Conservation (phyloP, 2,329 filamentous ascomycete species). For the Leptodontidium sp. region DNA sequence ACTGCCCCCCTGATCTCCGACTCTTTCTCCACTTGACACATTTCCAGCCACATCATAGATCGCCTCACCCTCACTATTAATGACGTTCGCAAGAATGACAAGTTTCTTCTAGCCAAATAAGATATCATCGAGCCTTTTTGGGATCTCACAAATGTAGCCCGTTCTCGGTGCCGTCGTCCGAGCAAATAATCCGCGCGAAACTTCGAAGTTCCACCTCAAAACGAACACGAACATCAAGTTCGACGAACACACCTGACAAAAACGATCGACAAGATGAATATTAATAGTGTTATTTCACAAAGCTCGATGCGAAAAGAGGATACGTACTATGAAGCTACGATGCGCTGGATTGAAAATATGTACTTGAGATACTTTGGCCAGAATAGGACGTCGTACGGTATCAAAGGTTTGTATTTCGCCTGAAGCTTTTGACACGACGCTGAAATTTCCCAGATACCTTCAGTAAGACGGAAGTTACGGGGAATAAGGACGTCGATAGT, state of each 20-base stretch:
- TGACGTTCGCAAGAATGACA: neutral
- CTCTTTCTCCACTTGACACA: neutral
- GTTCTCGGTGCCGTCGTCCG: neutral
- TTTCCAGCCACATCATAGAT: slow-evolving; percentile 3
- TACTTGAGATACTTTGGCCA: slow-evolving; percentile 44
- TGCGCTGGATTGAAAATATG: slow-evolving; percentile 44
- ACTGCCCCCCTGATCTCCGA: neutral
- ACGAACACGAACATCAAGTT: neutral
- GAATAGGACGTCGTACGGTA: slow-evolving; percentile 42
- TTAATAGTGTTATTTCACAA: slow-evolving; percentile 3
- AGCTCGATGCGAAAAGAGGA: slow-evolving; percentile 29
- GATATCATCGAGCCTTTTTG: neutral
- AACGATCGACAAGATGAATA: slow-evolving; percentile 2
- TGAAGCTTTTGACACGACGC: neutral
- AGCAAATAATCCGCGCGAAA: neutral
- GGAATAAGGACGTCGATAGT: slow-evolving; percentile 41
- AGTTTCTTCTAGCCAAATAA: neutral
- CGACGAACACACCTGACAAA: neutral
- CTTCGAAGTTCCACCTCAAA: too few species aligned
- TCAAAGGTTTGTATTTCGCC: slow-evolving; percentile 38
- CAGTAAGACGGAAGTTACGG: slow-evolving; percentile 39
- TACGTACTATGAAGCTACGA: slow-evolving; percentile 38
- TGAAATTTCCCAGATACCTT: slow-evolving; percentile 35
- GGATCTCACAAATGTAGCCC: neutral
- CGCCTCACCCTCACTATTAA: neutral